These are phyloP conservation scores for Colletotrichum incanum DNA, from an alignment of 2,329 filamentous ascomycete genomes.

Conservation along the genomic window DNA sequence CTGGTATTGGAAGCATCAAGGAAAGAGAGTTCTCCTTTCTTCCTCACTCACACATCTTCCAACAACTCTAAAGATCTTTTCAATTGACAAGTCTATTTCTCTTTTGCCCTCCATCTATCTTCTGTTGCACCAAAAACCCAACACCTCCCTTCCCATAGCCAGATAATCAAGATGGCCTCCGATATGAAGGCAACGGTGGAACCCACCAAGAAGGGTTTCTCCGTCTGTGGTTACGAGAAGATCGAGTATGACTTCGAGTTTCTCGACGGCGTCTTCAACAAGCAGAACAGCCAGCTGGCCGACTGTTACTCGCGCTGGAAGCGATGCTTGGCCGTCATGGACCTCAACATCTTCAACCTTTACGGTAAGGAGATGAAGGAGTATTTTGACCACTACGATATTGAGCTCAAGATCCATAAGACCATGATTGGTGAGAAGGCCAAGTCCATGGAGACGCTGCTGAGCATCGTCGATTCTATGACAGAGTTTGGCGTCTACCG, in stretches of 20 bases:
- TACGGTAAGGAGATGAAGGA: slow-evolving; percentile 77
- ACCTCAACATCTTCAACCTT: slow-evolving; percentile 79
- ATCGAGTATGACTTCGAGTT: slow-evolving; percentile 84
- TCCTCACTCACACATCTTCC: neutral
- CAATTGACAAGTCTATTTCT: neutral
- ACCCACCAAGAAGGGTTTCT: slow-evolving; percentile 76
- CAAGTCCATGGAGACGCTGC: slow-evolving; percentile 79
- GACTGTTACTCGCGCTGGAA: slow-evolving; percentile 77
- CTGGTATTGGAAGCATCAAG: slow-evolving; percentile 22
- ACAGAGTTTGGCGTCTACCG: slow-evolving; percentile 80
- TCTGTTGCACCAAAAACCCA: neutral
- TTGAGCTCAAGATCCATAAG: slow-evolving; percentile 77
- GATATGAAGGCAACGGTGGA: slow-evolving; percentile 77
- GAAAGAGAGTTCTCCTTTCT: neutral
- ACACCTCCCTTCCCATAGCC: neutral
- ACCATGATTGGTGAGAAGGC: slow-evolving; percentile 84
- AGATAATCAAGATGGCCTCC: slow-evolving; percentile 67
- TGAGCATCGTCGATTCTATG: slow-evolving; percentile 82
- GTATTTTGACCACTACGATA: slow-evolving; percentile 77
- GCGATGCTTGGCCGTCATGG: slow-evolving; percentile 78
- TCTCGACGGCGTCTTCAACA: slow-evolving; percentile 78
- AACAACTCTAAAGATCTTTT: neutral
- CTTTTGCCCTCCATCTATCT: too few relatives aligned
- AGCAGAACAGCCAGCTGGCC: slow-evolving; percentile 73
- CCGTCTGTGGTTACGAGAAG: slow-evolving; percentile 82